Conservation (phyloP, 169 alveolate species). For the Plasmodium malariae region DNA sequence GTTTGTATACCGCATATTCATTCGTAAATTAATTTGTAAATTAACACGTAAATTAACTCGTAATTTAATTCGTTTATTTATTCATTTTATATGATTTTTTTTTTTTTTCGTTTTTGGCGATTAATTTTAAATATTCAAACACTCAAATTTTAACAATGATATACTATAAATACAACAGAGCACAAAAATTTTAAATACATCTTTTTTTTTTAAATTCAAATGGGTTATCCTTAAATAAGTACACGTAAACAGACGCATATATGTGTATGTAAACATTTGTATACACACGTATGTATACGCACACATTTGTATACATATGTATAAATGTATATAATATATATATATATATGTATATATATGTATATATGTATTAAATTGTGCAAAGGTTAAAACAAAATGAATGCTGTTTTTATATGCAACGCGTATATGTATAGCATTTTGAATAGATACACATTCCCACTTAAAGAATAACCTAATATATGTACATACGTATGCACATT, state of each 20-base stretch:
- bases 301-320: too few relatives aligned
- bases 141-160: conserved; percentile 4
- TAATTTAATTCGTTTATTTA: too few relatives aligned
- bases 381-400: too few relatives aligned
- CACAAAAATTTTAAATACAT: neutral
- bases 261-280: too few relatives aligned
- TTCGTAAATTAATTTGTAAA: too few relatives aligned
- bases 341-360: conserved; percentile 5
- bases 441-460: neutral
- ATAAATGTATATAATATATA: neutral
- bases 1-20: too few relatives aligned
- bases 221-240: neutral
- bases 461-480: too few relatives aligned
- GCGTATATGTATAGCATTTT: neutral
- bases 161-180: neutral
- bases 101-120: neutral
- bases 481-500: too few relatives aligned
- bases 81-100: neutral
- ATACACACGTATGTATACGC: too few relatives aligned
- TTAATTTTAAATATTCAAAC: neutral
- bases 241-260: neutral
- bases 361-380: too few relatives aligned
- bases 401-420: neutral
- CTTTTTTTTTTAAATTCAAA: neutral
- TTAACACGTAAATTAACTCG: too few relatives aligned